Percentiles rank a stretch among this genome's conserved stretches.
These are phyloP conservation scores for Xeromyces bisporus DNA, from an alignment of 495 filamentous ascomycete genomes.

Conservation along the genomic window DNA sequence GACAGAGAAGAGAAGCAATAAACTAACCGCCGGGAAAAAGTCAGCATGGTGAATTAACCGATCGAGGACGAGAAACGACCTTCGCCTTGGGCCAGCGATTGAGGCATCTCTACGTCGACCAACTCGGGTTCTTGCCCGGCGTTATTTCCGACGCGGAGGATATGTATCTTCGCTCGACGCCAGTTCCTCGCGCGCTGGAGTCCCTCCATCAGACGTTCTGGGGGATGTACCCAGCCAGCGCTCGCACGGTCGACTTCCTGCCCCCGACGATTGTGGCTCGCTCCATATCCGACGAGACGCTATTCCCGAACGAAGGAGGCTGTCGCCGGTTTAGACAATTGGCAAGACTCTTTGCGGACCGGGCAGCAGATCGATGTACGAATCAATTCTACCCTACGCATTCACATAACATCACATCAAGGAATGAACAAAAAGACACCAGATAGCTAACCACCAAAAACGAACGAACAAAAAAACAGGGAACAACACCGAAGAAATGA, in stretches of 20 bases:
- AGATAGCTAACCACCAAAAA: neutral
- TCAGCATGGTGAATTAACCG: constrained; percentile 75
- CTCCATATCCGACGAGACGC: constrained; percentile 63
- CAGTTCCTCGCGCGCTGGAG: constrained; percentile 71
- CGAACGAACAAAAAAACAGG: constrained; percentile 13
- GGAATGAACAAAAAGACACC: neutral
- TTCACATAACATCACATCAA: neutral
- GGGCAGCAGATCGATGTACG: constrained; percentile 57
- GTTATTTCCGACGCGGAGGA: constrained; percentile 45
- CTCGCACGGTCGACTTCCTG: constrained; percentile 45
- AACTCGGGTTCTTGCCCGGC: constrained; percentile 66
- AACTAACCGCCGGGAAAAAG: constrained; percentile 16
- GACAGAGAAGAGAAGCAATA: neutral
- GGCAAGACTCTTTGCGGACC: constrained; percentile 60
- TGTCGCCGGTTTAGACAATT: constrained; percentile 76
- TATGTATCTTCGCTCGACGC: constrained; percentile 74
- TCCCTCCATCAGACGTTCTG: constrained; percentile 78
- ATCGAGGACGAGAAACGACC: constrained; percentile 71
- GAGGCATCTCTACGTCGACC: constrained; percentile 73
- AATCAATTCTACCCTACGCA: neutral
- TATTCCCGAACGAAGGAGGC: constrained; percentile 78
- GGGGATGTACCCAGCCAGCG: constrained; percentile 69
- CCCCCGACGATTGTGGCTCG: constrained; percentile 60
- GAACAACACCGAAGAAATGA: constrained; percentile 73
- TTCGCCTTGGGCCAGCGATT: constrained; percentile 63